Evolutionary conservation across 2,329 filamentous ascomycete species (phyloP).

Genomic region (Hypoxylon sp.): DNA sequence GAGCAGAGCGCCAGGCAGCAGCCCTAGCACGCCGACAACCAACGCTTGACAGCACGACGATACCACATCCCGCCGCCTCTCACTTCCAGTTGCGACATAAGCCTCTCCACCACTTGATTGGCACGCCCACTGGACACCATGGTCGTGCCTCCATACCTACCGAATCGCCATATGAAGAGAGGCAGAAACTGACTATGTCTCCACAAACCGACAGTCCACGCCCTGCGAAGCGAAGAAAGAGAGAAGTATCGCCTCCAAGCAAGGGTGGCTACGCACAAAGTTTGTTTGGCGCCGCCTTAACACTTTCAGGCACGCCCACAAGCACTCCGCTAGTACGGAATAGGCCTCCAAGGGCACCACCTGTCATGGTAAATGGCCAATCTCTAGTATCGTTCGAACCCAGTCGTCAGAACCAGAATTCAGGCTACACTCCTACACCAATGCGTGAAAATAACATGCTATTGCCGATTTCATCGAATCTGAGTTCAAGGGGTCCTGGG

Average conservation of each 20-base stretch:
- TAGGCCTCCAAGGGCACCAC: conserved; percentile 31
- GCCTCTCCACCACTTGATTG: conserved; percentile 72
- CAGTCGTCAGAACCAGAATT: conserved; percentile 31
- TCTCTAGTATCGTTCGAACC: conserved; percentile 35
- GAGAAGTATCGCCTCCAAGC: conserved; percentile 58
- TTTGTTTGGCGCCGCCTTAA: conserved; percentile 65
- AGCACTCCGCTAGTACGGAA: conserved; percentile 54
- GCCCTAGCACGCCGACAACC: conserved; percentile 58
- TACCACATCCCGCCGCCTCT: conserved; percentile 47
- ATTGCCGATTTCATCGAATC: conserved; percentile 13
- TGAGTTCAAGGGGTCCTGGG: not conserved
- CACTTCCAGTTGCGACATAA: conserved; percentile 61
- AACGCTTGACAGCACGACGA: conserved; percentile 51
- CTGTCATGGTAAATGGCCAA: conserved; percentile 27
- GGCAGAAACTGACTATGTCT: conserved; percentile 57
- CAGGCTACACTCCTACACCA: conserved; percentile 11
- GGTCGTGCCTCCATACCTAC: conserved; percentile 71
- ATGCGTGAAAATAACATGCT: conserved; percentile 2
- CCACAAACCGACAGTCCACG: conserved; percentile 49
- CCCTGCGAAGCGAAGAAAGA: conserved; percentile 61
- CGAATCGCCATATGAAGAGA: conserved; percentile 77
- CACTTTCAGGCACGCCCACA: conserved; percentile 58
- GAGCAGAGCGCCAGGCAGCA: conserved; percentile 64
- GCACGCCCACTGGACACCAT: conserved; percentile 74
- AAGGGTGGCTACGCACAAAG: conserved; percentile 67